These are phyloP conservation scores for Pleurotus pulmonarius DNA, from an alignment of 768 basidiomycete species.

Conservation along the genomic window DNA sequence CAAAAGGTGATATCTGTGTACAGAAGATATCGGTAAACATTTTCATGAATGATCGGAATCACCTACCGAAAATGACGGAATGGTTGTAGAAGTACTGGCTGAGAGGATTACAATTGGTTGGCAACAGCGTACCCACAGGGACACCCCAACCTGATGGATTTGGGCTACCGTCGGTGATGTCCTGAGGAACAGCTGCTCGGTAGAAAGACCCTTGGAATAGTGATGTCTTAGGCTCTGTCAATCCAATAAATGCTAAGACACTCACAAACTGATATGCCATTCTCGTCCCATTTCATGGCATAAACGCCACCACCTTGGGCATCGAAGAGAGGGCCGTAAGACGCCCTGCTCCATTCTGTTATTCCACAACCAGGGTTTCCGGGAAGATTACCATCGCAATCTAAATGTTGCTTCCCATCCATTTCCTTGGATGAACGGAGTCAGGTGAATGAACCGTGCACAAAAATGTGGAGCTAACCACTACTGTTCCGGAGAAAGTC, in stretches of 20 bases:
- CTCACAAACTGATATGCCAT: constrained; percentile 73
- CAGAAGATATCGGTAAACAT: neutral
- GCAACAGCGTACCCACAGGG: constrained; percentile 59
- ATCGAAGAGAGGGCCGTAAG: constrained; percentile 83
- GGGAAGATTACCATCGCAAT: constrained; percentile 50
- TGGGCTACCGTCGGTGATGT: constrained; percentile 59
- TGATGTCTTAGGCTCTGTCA: neutral
- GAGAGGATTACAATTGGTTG: constrained; percentile 51
- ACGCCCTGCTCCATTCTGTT: constrained; percentile 75
- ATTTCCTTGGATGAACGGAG: constrained; percentile 26
- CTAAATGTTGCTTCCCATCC: constrained; percentile 46
- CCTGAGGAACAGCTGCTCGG: constrained; percentile 68
- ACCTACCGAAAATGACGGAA: constrained; percentile 71
- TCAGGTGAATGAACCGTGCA: neutral
- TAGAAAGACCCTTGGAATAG: constrained; percentile 70
- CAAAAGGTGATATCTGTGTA: constrained; percentile 76
- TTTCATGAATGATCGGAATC: constrained; percentile 19
- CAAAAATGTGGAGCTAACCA: constrained; percentile 34
- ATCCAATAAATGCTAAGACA: constrained; percentile 5
- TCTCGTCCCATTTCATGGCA: constrained; percentile 86
- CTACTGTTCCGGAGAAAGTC: constrained; percentile 60
- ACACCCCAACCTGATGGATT: constrained; percentile 65
- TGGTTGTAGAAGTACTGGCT: constrained; percentile 59
- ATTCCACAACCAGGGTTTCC: constrained; percentile 75
- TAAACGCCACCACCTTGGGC: constrained; percentile 79